Evolutionary conservation across 163 green algal species (phyloP), one percentile per base, ranked within the genome.

Genomic region (Prototheca wickerhamii): DNA sequence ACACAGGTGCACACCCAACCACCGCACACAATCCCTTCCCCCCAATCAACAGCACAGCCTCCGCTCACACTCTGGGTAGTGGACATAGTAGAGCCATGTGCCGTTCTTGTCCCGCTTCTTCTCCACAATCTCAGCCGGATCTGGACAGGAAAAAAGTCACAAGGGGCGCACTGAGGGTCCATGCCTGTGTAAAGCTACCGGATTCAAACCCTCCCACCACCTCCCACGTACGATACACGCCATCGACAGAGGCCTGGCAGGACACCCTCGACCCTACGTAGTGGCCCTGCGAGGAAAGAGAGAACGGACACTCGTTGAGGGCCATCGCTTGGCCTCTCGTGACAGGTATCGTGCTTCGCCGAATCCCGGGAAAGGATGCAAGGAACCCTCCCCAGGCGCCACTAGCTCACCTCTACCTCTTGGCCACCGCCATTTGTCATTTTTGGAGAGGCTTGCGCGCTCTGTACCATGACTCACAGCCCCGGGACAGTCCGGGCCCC

Each of bases 11-110:
- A 32, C 46, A 54, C 8, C 32, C 17, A 20, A 8, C 25, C 3
- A 8, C n/a, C 50, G 56, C 28, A 59, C 26, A 20, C 37, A 44
- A 15, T 44, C 37, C 37, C 10, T 44, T 44, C 37, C 37, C 37
- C 37, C 25, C 10, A 4, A 1, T 32, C 29, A 20, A 31, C 1
- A 49, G n/a, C n/a, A n/a, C n/a, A n/a, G n/a, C n/a, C n/a, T 10
- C 26, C 37, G 67, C 80, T 86, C 65, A 88, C 84, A 86, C 63
- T 93, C 86, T 3, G 82, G 55, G 67, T 95, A 96, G 73, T 95
- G 89, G 30, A 96, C 85, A 72, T 96, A 96, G 73, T 91, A 94
- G 26, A 77, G 65, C n/a, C 54, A 33, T 10, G 65, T 64, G 18
- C 61, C 64, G 15, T 68, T 68, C 46, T 31, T 34, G 26, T 70